Evolutionary conservation across 139 green algal genomes (phyloP).

Genomic region (Auxenochlorella pyrenoidosa): DNA sequence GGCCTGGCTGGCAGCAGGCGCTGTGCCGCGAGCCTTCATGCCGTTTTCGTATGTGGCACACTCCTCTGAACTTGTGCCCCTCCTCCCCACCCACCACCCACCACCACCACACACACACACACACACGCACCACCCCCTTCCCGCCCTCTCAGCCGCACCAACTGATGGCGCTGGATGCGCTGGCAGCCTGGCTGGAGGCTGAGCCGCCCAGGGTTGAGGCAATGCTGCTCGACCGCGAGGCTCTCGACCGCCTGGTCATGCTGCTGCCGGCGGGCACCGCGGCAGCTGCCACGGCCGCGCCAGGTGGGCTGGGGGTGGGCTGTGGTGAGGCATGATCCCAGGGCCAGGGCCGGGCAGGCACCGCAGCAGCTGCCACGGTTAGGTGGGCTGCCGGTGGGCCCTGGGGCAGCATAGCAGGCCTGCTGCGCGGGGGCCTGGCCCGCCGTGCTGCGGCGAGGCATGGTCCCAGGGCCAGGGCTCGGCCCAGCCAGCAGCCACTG

Average conservation of each 20-base stretch:
- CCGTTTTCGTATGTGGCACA: no score
- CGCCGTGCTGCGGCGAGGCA: no score
- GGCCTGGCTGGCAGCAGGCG: neutral
- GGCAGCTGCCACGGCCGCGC: neutral
- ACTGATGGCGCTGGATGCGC: constrained; percentile 65
- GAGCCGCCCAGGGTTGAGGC: constrained; percentile 65
- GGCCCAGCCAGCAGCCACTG: no score
- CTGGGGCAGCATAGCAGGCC: no score
- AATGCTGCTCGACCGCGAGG: constrained; percentile 60
- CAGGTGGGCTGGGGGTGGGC: neutral
- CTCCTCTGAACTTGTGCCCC: no score
- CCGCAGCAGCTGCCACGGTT: no score
- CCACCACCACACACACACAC: no score
- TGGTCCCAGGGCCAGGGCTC: no score
- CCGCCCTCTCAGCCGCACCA: constrained; percentile 48
- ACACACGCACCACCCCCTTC: neutral
- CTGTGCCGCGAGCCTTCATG: no score
- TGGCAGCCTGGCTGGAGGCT: constrained; percentile 75
- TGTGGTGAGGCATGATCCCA: neutral
- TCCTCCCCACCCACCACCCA: neutral
- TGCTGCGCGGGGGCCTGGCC: no score
- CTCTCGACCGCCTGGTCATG: constrained; percentile 62
- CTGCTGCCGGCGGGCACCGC: constrained; percentile 50
- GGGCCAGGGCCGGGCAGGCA: neutral
- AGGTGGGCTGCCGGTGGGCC: no score